phyloP scores from a whole-genome alignment of 2,329 filamentous ascomycete species.

The Tolypocladium album region DNA sequence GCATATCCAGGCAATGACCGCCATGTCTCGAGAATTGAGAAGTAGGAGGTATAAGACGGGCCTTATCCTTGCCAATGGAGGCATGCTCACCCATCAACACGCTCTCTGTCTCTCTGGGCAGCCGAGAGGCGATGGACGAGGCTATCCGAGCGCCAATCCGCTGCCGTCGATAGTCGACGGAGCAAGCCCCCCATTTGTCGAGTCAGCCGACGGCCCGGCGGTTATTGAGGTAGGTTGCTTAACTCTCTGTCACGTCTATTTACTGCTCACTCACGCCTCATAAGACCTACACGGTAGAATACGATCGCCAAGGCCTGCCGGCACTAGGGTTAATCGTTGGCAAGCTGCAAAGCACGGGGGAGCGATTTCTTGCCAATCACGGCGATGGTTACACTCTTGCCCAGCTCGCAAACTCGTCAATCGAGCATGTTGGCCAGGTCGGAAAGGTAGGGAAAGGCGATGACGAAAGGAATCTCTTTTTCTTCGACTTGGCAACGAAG shows the following conservation, averaged over 20 bases:
- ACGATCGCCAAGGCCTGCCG: constrained; percentile 10
- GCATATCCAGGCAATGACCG: constrained; percentile 27
- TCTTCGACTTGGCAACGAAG: constrained; percentile 5
- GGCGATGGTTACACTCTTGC: constrained; percentile 9
- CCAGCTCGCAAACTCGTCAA: constrained; percentile 2
- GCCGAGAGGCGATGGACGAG: constrained; percentile 14
- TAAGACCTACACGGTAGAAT: constrained; percentile 21
- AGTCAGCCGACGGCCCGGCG: constrained; percentile 11
- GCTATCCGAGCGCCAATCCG: constrained; percentile 8
- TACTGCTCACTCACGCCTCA: background rate
- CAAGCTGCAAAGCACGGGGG: constrained; percentile 6
- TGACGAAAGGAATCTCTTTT: constrained; percentile 9
- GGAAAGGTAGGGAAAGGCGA: constrained; percentile 3
- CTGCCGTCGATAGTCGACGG: constrained; percentile 3
- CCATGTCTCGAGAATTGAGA: constrained; percentile 44
- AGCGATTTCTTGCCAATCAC: constrained; percentile 17
- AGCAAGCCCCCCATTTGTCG: constrained; percentile 6
- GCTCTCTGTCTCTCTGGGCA: constrained; percentile 44
- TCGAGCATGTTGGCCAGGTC: constrained; percentile 11
- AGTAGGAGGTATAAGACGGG: constrained; percentile 33
- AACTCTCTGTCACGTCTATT: background rate
- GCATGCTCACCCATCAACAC: constrained; percentile 55
- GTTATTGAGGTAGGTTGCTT: constrained; percentile 11
- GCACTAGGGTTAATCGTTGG: constrained; percentile 12
- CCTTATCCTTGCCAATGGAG: constrained; percentile 55